Percentiles rank a stretch among this genome's conserved stretches.
Evolutionary conservation across 495 filamentous ascomycete genomes (phyloP).

Genomic region (Neurospora cerealis): DNA sequence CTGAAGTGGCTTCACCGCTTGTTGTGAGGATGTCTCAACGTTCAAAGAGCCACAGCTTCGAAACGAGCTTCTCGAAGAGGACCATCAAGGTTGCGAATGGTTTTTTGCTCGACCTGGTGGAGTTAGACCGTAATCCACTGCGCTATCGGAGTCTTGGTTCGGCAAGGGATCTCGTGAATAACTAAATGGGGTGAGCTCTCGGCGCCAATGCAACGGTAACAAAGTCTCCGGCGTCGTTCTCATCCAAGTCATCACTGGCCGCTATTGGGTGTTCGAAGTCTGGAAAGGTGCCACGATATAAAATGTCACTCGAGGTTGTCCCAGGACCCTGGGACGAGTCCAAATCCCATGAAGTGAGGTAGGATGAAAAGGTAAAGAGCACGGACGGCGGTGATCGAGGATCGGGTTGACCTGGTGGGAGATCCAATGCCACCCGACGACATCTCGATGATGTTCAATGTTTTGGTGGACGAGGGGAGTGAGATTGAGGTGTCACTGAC

Average conservation of each 20-base stretch:
- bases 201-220: too few relatives aligned
- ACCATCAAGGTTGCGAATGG: neutral
- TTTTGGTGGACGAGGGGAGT: neutral
- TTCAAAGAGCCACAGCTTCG: neutral
- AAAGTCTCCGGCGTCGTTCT: neutral
- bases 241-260: neutral
- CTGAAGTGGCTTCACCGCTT: neutral
- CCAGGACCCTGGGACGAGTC: neutral
- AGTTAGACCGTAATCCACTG: neutral
- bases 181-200: neutral
- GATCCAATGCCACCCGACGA: neutral
- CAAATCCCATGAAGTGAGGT: neutral
- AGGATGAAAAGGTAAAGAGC: neutral
- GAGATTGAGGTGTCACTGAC: too few relatives aligned
- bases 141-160: neutral
- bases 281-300: neutral
- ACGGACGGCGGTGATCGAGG: neutral
- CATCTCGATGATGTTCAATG: neutral
- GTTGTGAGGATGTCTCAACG: neutral
- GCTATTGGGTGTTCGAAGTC: neutral
- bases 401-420: neutral
- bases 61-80: neutral
- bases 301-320: neutral
- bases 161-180: neutral
- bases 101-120: neutral